Evolutionary conservation across 192 early-diverging fungal genomes (phyloP).

Genomic region (Dissophora globulifera): DNA sequence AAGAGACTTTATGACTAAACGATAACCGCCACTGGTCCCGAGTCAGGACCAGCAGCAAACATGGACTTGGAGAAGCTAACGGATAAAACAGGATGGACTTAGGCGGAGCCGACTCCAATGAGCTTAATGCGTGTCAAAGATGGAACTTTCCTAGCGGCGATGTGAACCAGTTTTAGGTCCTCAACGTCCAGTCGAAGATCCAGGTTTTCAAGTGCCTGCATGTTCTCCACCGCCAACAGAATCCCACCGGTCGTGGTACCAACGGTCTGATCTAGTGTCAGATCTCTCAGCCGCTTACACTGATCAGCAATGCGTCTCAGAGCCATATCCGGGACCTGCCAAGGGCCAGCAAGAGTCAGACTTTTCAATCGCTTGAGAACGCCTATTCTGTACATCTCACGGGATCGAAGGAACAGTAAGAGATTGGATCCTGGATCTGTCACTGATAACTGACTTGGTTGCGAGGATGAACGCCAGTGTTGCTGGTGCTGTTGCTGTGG

Average conservation of each 20-base stretch:
- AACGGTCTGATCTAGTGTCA: slow-evolving; percentile 23
- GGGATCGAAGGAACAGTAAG: slow-evolving; percentile 15
- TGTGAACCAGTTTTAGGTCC: slow-evolving; percentile 27
- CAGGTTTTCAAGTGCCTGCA: slow-evolving; percentile 17
- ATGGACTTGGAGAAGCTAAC: no score
- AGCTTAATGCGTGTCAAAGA: slow-evolving; percentile 3
- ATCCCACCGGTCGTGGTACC: slow-evolving; percentile 28
- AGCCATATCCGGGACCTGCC: slow-evolving; percentile 22
- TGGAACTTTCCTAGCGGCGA: slow-evolving; percentile 11
- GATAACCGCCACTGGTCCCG: no score
- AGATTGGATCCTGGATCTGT: slow-evolving; percentile 21
- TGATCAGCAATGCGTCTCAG: slow-evolving; percentile 26
- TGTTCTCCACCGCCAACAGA: slow-evolving; percentile 36
- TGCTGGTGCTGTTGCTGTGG: not conserved
- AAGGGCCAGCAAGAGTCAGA: slow-evolving; percentile 11
- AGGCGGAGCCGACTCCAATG: no score
- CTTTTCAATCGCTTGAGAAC: not conserved
- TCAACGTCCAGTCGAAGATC: slow-evolving; percentile 20
- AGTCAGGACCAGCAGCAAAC: no score
- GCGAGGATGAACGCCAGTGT: not conserved
- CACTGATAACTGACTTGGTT: not conserved
- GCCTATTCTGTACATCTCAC: slow-evolving; percentile 23
- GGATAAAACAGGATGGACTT: no score
- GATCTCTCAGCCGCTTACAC: slow-evolving; percentile 14
- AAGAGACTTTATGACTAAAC: no score